Percentiles rank a stretch among this genome's conserved stretches.
phyloP scores from a whole-genome alignment of 2,329 filamentous ascomycete species.

The Xylariomycetidae sp. region DNA sequence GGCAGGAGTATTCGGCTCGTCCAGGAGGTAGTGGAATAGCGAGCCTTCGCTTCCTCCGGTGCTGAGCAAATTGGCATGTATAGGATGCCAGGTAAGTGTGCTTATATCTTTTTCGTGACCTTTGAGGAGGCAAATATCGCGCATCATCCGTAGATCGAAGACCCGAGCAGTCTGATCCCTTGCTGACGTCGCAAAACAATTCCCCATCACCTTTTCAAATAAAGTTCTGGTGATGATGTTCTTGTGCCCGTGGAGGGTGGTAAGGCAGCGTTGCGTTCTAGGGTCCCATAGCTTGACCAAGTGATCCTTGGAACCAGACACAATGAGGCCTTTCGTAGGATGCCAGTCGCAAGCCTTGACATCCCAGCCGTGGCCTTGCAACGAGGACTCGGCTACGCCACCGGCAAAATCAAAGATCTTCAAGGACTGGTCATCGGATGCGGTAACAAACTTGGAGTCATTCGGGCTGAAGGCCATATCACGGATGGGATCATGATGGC shows the following conservation, averaged over 20 bases:
- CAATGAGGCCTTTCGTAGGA: constrained; percentile 85
- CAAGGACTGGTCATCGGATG: constrained; percentile 86
- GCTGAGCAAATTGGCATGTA: constrained; percentile 82
- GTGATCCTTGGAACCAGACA: constrained; percentile 96
- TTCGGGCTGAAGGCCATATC: constrained; percentile 92
- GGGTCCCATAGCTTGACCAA: constrained; percentile 98
- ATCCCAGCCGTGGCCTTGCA: constrained; percentile 97
- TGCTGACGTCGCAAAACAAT: constrained; percentile 85
- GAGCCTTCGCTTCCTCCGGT: constrained; percentile 89
- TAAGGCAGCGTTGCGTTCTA: constrained; percentile 82
- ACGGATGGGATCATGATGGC: constrained; percentile 82
- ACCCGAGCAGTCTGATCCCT: constrained; percentile 89
- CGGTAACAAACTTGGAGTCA: constrained; percentile 93
- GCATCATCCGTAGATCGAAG: constrained; percentile 97
- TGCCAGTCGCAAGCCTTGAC: constrained; percentile 98
- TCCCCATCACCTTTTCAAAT: constrained; percentile 81
- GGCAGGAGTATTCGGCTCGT: constrained; percentile 82
- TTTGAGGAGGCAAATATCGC: constrained; percentile 87
- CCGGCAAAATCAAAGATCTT: constrained; percentile 96
- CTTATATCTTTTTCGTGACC: constrained; percentile 97
- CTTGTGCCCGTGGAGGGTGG: constrained; percentile 93
- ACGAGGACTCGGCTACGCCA: constrained; percentile 73
- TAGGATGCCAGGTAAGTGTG: constrained; percentile 87
- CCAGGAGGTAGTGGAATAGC: constrained; percentile 89
- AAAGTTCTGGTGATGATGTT: constrained; percentile 91